phyloP scores from a whole-genome alignment of 1,284 basidiomycete genomes.

The Leccinum fuscescens region DNA sequence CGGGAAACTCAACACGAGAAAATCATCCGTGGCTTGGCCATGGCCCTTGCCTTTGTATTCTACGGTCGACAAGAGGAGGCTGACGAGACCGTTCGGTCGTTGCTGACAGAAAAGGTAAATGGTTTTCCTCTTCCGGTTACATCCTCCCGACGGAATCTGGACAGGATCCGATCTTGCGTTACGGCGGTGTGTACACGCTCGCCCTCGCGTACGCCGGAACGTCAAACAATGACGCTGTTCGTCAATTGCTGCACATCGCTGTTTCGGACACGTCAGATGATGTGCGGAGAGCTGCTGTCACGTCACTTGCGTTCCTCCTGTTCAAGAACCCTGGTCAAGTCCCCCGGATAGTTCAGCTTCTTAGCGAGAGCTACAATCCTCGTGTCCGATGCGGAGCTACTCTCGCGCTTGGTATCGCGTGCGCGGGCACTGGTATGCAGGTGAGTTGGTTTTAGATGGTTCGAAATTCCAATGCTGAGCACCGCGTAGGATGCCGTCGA shows the following conservation, averaged over 20 bases:
- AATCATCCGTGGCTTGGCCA: constrained; percentile 90
- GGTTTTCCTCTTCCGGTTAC: constrained; percentile 1
- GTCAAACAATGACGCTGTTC: constrained; percentile 87
- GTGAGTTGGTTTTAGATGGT: constrained; percentile 36
- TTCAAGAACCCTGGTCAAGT: constrained; percentile 95
- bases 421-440: constrained; percentile 93
- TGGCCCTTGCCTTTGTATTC: constrained; percentile 88
- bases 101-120: constrained; percentile 83
- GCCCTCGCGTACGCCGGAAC: constrained; percentile 95
- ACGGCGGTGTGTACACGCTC: constrained; percentile 93
- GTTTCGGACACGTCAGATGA: constrained; percentile 97
- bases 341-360: constrained; percentile 89
- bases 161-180: constrained; percentile 92
- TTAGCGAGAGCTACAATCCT: constrained; percentile 98
- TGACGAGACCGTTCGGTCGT: constrained; percentile 69
- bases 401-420: constrained; percentile 91
- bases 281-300: constrained; percentile 92
- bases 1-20: constrained; percentile 97
- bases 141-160: constrained; percentile 8
- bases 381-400: constrained; percentile 96
- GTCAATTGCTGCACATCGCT: constrained; percentile 88
- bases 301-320: constrained; percentile 89
- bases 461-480: constrained; percentile 1
- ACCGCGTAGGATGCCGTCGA: constrained; percentile 79
- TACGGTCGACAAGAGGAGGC: constrained; percentile 92